Evolutionary conservation across 192 early-diverging fungal species (phyloP), one percentile per base, ranked within the genome.

Genomic region (Coemansia sp.): DNA sequence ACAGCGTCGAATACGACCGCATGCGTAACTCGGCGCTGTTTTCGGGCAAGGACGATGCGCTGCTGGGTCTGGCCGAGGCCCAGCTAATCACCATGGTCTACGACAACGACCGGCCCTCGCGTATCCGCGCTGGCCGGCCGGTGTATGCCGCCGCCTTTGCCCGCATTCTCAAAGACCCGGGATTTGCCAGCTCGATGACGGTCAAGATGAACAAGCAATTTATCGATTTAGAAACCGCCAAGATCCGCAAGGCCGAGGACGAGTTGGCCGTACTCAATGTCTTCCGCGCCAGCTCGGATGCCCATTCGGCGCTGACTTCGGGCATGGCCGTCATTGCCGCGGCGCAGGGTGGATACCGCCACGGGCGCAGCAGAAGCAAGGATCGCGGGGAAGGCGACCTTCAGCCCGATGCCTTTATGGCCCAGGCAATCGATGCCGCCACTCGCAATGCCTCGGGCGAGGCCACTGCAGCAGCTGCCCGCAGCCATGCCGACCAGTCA

Each of bases 61-160:
- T 97, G 15, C 77, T 84, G 54, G 88, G 83, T 1, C 88, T 99
- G 86, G 93, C 96, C 62, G 83, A 90, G 34, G 86, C 89, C 14
- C 92, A 94, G 56, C 77, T 99, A 30, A 93, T 99, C 40, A 80
- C 78, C 6, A 81, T 97, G 49, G 62, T 64, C 4, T 84, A 94
- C 36, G 64, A 87, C 38, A 82, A 94, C 73, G 90, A 91, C 31
- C 86, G 94, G 20, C 92, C 94, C 22, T 76, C 82, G 48, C 60
- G 62, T n/a, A 85, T 99, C 34, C 75, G 81, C 23, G 82, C 92
- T 2, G 90, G 88, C 9, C 85, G 91, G 17, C 97, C 94, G 1
- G 80, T 99, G 5, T 93, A 84, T 58, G 67, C 78, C 20, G 73
- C 84, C 1, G 95, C 90, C 5, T 99, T 95, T 69, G 43, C 63